Conservation (phyloP, 768 basidiomycete species). For the Chlorophyllum brunneum region DNA sequence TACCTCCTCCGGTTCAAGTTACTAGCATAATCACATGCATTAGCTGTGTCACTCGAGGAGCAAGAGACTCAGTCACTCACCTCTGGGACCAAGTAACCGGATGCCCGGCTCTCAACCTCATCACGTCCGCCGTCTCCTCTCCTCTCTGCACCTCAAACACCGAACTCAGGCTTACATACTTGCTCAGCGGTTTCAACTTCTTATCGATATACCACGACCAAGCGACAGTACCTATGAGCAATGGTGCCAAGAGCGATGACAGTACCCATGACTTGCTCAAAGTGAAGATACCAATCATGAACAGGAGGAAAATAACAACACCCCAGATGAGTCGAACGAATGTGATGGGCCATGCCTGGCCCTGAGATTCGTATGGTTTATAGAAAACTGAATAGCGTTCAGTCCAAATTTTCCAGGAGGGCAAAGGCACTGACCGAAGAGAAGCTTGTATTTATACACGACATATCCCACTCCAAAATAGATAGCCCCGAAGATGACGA, state of each 20-base stretch:
- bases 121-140: constrained; percentile 78
- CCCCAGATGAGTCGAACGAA: constrained; percentile 92
- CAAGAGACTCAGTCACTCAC: constrained; percentile 32
- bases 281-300: constrained; percentile 97
- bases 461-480: constrained; percentile 97
- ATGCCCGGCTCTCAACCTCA: constrained; percentile 73
- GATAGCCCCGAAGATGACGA: constrained; percentile 90
- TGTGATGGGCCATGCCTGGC: constrained; percentile 97
- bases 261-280: constrained; percentile 44
- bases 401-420: neutral
- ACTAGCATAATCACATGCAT: constrained; percentile 32
- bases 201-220: constrained; percentile 81
- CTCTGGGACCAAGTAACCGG: constrained; percentile 89
- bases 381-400: constrained; percentile 71
- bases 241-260: constrained; percentile 63
- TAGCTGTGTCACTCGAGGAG: neutral
- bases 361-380: constrained; percentile 96
- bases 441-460: constrained; percentile 96
- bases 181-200: constrained; percentile 68
- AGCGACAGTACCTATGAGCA: constrained; percentile 67
- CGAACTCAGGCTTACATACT: constrained; percentile 81
- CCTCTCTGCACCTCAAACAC: constrained; percentile 88
- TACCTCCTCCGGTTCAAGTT: constrained; percentile 86
- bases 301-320: constrained; percentile 86
- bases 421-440: constrained; percentile 67